phyloP scores from a whole-genome alignment of 257 asterid species.

The Dorcoceras hygrometricum region DNA sequence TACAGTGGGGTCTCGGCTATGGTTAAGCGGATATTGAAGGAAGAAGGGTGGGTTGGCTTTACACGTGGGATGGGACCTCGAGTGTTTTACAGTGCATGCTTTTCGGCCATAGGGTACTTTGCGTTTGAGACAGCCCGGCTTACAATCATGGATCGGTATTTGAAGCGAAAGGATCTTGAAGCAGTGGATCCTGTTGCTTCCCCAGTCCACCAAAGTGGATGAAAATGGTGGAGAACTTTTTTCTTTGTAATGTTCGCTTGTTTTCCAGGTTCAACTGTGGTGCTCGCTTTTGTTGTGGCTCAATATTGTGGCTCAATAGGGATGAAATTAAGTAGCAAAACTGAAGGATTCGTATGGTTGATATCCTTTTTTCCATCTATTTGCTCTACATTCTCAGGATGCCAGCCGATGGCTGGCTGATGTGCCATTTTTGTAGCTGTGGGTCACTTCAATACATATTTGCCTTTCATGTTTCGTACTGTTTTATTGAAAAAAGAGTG shows the following conservation, averaged over 20 bases:
- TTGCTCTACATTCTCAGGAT: neutral
- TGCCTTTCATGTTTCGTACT: neutral
- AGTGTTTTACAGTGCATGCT: conserved; percentile 84
- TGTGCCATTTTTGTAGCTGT: conserved; percentile 1
- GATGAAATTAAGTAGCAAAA: conserved; percentile 15
- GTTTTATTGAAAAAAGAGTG: neutral
- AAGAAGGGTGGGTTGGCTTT: conserved; percentile 94
- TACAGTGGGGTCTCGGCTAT: conserved; percentile 55
- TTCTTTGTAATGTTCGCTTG: neutral
- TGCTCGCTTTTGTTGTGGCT: neutral
- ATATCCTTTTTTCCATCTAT: conserved; percentile 1
- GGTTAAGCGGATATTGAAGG: conserved; percentile 73
- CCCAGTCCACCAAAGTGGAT: conserved; percentile 26
- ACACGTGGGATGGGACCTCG: conserved; percentile 97
- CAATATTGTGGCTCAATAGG: too few relatives aligned
- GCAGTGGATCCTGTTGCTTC: conserved; percentile 27
- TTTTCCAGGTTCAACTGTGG: neutral
- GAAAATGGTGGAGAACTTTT: conserved; percentile 22
- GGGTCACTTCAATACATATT: conserved; percentile 11
- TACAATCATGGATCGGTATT: conserved; percentile 62
- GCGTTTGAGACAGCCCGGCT: conserved; percentile 95
- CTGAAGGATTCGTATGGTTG: neutral
- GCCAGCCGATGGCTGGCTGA: neutral
- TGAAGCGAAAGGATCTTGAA: conserved; percentile 64
- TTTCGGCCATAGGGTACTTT: conserved; percentile 92